Conservation (phyloP, 2,329 filamentous ascomycete species). For the Alternaria arborescens region DNA sequence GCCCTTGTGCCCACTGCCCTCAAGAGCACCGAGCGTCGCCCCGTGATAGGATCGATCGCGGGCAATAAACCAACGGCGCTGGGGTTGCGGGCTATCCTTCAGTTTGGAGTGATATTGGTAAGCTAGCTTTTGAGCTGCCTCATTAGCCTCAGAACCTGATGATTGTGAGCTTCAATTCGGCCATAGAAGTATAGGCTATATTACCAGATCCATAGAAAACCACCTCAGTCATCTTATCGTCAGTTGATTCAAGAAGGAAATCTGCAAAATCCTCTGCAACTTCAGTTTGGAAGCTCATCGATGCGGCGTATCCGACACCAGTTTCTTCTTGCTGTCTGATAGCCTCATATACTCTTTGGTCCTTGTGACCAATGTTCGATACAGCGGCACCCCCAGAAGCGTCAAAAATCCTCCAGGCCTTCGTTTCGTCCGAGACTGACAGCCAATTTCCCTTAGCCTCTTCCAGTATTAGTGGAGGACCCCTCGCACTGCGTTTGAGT, state of each 20-base stretch:
- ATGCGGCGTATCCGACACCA: constrained; percentile 43
- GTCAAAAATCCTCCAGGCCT: constrained; percentile 68
- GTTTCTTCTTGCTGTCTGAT: constrained; percentile 65
- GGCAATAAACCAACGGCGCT: constrained; percentile 69
- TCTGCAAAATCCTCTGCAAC: constrained; percentile 63
- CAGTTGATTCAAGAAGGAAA: constrained; percentile 61
- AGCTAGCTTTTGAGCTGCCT: constrained; percentile 73
- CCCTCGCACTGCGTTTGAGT: constrained; percentile 62
- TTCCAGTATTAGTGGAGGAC: constrained; percentile 58
- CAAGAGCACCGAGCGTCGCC: constrained; percentile 72
- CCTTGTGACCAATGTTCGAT: constrained; percentile 73
- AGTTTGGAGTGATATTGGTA: constrained; percentile 70
- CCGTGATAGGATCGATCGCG: constrained; percentile 75
- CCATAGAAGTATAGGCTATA: neutral
- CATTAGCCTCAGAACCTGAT: constrained; percentile 68
- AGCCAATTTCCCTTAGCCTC: constrained; percentile 61
- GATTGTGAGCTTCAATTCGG: neutral
- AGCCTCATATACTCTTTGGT: constrained; percentile 67
- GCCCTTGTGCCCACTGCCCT: constrained; percentile 68
- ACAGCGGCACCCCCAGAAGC: constrained; percentile 78
- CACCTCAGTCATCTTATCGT: constrained; percentile 62
- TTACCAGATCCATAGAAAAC: constrained; percentile 68
- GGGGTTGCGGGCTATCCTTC: constrained; percentile 59
- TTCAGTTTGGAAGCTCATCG: constrained; percentile 59
- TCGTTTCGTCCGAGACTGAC: constrained; percentile 56